A percentile compares a stretch with the other conserved stretches of the same genome.
Conservation (phyloP, 768 basidiomycete genomes). For the Gloeophyllum trabeum region DNA sequence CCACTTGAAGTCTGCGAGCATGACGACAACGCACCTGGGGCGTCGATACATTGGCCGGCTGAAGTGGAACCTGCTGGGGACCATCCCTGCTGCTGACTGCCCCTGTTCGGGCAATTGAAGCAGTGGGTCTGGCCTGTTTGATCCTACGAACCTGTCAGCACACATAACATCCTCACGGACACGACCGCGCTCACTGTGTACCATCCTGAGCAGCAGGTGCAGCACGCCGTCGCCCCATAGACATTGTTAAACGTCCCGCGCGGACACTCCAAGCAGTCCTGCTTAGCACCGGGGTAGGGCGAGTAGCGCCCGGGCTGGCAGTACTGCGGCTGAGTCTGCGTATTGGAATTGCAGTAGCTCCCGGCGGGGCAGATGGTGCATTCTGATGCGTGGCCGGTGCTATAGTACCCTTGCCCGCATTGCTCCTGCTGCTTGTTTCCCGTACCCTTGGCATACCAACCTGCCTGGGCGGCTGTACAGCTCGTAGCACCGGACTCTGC, state of each 20-base stretch:
- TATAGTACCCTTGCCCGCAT: slow-evolving; percentile 11
- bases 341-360: slow-evolving; percentile 10
- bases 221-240: slow-evolving; percentile 11
- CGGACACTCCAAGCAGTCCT: not conserved
- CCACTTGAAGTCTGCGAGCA: slow-evolving; percentile 5
- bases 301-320: slow-evolving; percentile 9
- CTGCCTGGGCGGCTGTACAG: slow-evolving; percentile 9
- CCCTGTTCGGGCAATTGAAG: slow-evolving; percentile 8
- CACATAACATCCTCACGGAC: not conserved
- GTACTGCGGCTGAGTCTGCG: slow-evolving; percentile 4
- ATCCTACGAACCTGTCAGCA: slow-evolving; percentile 2
- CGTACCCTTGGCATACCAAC: slow-evolving; percentile 10
- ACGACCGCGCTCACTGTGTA: slow-evolving; percentile 4
- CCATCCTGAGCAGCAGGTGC: slow-evolving; percentile 11
- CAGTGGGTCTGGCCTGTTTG: slow-evolving; percentile 10
- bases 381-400: slow-evolving; percentile 5
- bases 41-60: slow-evolving; percentile 6
- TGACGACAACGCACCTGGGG: slow-evolving; percentile 4
- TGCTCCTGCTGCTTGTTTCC: slow-evolving; percentile 6
- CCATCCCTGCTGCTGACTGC: slow-evolving; percentile 3
- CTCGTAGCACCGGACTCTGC: slow-evolving; percentile 6
- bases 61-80: slow-evolving; percentile 7
- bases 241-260: slow-evolving; percentile 7
- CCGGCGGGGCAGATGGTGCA: slow-evolving; percentile 12
- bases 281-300: slow-evolving; percentile 1